phyloP scores from a whole-genome alignment of 352 stramenopile genomes.

The Phytopythium helicoides region DNA sequence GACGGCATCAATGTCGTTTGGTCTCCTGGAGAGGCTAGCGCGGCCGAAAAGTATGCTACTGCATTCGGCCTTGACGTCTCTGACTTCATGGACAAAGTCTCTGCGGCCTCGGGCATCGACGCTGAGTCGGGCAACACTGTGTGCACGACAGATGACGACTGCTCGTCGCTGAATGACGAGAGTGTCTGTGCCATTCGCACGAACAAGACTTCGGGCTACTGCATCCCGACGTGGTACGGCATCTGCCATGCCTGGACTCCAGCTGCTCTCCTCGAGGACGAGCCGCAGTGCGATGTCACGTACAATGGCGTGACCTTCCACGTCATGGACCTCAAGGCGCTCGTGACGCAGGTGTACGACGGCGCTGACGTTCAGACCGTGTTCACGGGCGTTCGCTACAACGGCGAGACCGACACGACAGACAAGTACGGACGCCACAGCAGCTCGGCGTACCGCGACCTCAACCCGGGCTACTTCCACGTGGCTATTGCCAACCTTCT shows the following conservation, averaged over 20 bases:
- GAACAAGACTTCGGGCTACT: slow-evolving; percentile 9
- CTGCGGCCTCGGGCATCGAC: slow-evolving; percentile 19
- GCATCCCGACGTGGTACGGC: slow-evolving; percentile 28
- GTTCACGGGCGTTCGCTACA: slow-evolving; percentile 24
- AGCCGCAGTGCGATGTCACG: slow-evolving; percentile 24
- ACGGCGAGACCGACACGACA: slow-evolving; percentile 14
- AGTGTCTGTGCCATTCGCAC: slow-evolving; percentile 21
- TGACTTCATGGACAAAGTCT: slow-evolving; percentile 29
- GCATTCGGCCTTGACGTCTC: slow-evolving; percentile 28
- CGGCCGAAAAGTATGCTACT: slow-evolving; percentile 43
- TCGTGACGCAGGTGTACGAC: slow-evolving; percentile 22
- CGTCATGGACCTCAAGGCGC: slow-evolving; percentile 27
- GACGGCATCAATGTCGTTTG: slow-evolving; percentile 61
- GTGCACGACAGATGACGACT: slow-evolving; percentile 13
- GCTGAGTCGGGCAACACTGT: slow-evolving; percentile 13
- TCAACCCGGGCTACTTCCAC: slow-evolving; percentile 26
- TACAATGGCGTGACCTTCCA: slow-evolving; percentile 28
- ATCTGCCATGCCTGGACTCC: slow-evolving; percentile 33
- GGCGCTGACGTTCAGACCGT: slow-evolving; percentile 15
- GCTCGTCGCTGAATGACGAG: slow-evolving; percentile 8
- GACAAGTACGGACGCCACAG: slow-evolving; percentile 23
- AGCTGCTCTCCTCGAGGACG: slow-evolving; percentile 23
- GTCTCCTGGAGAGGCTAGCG: slow-evolving; percentile 19
- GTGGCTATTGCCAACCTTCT: slow-evolving; percentile 28
- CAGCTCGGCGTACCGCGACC: slow-evolving; percentile 18